Base-by-base conservation (phyloP, 768 basidiomycete species). In the Coprinopsis cinerea region DNA sequence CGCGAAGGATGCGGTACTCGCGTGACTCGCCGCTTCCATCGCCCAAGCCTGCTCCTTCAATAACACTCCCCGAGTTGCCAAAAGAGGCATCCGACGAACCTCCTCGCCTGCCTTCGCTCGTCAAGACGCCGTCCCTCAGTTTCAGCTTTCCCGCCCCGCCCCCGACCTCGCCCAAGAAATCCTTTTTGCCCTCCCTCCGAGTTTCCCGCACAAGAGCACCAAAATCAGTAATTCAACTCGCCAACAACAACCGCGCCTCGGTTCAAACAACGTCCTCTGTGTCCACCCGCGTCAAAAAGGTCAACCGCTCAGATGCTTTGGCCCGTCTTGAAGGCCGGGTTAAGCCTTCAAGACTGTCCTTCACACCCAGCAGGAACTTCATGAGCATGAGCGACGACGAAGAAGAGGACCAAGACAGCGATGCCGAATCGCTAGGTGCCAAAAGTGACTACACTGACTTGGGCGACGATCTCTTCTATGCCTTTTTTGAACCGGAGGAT, bases 301-400 rank as follows among this genome's bases (percentile, higher is more conserved):
- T 63, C 49, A 79, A 81, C 58, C 75, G 80, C 22, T 76, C 75
- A 35, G 74, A 78, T 20, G 84, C 85, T 0, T 76, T 86, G 45
- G 48, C 25, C 53, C 49, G 14, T 51, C 40, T 43, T 17, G 36
- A 39, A 18, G 36, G 36, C 17, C 36, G 36, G 11, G 36, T 42
- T 27, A 43, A 25, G 23, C 47, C 55, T n/a, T 25, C 57, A 52
- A 32, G 30, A 4, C 60, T 52, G 25, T 51, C 54, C 27, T 41
- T 44, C 53, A 50, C 37, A 32, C 47, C 48, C 52, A 13, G 62
- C 66, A n/a, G 43, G 47, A 83, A 83, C 60, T 85, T 85, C 56
- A 85, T 84, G 78, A 79, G 70, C 66, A 77, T 83, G 74, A 76
- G 70, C 45, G 83, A 85, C 55, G 82, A 84, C 52, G 82, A 55